These are phyloP conservation scores for Zygoascus sp. DNA, from an alignment of 1,139 yeast genomes.

Conservation along the genomic window DNA sequence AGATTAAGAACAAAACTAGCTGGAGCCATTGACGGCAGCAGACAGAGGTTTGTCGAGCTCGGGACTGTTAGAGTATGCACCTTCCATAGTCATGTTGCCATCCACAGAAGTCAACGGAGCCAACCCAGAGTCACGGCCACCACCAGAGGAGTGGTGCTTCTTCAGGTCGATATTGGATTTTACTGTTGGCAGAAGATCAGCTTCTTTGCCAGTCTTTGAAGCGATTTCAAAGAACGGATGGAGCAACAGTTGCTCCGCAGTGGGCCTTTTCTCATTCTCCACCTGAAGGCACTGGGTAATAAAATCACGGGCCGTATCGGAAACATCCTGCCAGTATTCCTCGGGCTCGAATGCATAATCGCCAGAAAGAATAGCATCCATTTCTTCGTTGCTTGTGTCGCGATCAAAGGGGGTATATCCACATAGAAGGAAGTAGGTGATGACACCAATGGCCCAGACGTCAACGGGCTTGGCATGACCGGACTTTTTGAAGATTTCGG, in stretches of 20 bases:
- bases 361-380: slow-evolving; percentile 52
- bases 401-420: slow-evolving; percentile 81
- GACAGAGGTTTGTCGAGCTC: slow-evolving; percentile 21
- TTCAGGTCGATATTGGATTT: slow-evolving; percentile 31
- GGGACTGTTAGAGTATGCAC: slow-evolving; percentile 34
- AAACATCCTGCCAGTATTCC: slow-evolving; percentile 55
- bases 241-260: slow-evolving; percentile 43
- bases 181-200: slow-evolving; percentile 37
- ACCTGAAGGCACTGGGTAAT: slow-evolving; percentile 50
- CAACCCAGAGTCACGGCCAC: slow-evolving; percentile 4
- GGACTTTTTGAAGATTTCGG: slow-evolving; percentile 51
- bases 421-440: slow-evolving; percentile 64
- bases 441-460: slow-evolving; percentile 75
- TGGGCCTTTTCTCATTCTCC: slow-evolving; percentile 46
- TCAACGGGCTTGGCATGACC: slow-evolving; percentile 63
- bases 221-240: slow-evolving; percentile 46
- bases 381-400: slow-evolving; percentile 65
- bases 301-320: slow-evolving; percentile 55
- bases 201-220: slow-evolving; percentile 20
- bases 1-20: background rate
- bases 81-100: slow-evolving; percentile 32
- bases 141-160: slow-evolving; percentile 20
- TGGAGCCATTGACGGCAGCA: background rate
- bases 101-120: slow-evolving; percentile 13
- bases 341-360: slow-evolving; percentile 60